Evolutionary conservation across 768 basidiomycete species (phyloP).

Genomic region (Naganishia vishniacii): DNA sequence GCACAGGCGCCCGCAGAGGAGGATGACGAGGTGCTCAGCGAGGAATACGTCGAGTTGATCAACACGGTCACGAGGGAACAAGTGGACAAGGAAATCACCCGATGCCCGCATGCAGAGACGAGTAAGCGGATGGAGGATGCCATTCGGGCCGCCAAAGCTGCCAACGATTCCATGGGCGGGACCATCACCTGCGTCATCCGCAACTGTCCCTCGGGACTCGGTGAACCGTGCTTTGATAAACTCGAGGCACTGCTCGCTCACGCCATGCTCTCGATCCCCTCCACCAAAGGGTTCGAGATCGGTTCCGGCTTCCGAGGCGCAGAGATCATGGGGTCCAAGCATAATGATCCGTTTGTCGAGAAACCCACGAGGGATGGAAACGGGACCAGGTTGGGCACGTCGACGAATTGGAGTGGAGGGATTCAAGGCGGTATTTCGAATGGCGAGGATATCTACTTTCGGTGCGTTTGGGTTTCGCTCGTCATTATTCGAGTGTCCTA

Average conservation of each 20-base stretch:
- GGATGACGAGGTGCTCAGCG: constrained; percentile 65
- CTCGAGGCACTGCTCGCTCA: constrained; percentile 92
- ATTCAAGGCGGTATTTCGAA: constrained; percentile 97
- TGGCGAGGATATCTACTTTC: constrained; percentile 94
- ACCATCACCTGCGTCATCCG: constrained; percentile 95
- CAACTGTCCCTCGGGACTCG: constrained; percentile 79
- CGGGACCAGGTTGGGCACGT: constrained; percentile 60
- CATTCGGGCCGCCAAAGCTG: constrained; percentile 85
- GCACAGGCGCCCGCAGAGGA: constrained; percentile 54
- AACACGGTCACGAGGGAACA: constrained; percentile 73
- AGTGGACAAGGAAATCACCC: constrained; percentile 77
- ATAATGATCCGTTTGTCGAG: constrained; percentile 76
- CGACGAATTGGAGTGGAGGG: constrained; percentile 93
- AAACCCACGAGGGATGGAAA: constrained; percentile 26
- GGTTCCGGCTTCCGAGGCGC: constrained; percentile 95
- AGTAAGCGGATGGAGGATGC: constrained; percentile 87
- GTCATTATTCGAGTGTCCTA: background rate
- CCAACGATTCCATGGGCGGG: constrained; percentile 92
- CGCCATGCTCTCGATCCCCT: constrained; percentile 98
- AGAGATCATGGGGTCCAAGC: constrained; percentile 82
- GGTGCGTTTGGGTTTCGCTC: constrained; percentile 54
- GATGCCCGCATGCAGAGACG: constrained; percentile 86
- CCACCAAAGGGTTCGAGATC: constrained; percentile 96
- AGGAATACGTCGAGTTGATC: constrained; percentile 76
- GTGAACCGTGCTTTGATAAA: constrained; percentile 98